Conservation (phyloP, 148 eudicot species). For the Cornus suecica region DNA sequence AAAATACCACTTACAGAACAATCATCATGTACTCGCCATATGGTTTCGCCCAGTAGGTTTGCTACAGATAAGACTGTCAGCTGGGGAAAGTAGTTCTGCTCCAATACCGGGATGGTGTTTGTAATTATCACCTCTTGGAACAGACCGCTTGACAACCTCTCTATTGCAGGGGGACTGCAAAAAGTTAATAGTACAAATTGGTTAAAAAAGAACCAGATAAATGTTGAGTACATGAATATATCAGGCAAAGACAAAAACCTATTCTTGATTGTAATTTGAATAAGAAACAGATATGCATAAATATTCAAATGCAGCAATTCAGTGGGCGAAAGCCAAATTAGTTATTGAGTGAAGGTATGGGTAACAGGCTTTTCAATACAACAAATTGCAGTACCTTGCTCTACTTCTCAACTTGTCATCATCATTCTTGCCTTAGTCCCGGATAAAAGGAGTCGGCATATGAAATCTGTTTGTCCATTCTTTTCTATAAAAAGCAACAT, state of each 20-base stretch:
- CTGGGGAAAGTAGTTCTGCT: constrained; percentile 87
- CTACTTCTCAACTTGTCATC: not conserved
- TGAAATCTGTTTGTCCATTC: too few species aligned
- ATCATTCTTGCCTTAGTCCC: too few species aligned
- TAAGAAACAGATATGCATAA: not conserved
- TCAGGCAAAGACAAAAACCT: not conserved
- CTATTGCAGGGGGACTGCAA: constrained; percentile 87
- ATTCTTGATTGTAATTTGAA: not conserved
- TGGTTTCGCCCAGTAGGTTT: constrained; percentile 88
- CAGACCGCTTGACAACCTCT: constrained; percentile 81
- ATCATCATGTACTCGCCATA: constrained; percentile 97
- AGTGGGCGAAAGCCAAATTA: too few species aligned
- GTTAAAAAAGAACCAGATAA: not conserved
- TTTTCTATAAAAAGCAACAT: too few species aligned
- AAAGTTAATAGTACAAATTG: not conserved
- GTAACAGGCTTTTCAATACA: not conserved
- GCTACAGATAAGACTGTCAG: constrained; percentile 86
- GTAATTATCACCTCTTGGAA: constrained; percentile 94
- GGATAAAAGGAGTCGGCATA: too few species aligned
- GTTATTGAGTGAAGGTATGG: too few species aligned
- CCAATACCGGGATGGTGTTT: constrained; percentile 80
- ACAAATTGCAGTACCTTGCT: not conserved
- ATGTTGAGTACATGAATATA: too few species aligned
- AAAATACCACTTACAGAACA: constrained; percentile 63
- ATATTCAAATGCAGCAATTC: too few species aligned